Percentiles rank a stretch among this genome's conserved stretches.
These are phyloP conservation scores for Dipteronia sinensis DNA, from an alignment of 345 rosid species.

Conservation along the genomic window DNA sequence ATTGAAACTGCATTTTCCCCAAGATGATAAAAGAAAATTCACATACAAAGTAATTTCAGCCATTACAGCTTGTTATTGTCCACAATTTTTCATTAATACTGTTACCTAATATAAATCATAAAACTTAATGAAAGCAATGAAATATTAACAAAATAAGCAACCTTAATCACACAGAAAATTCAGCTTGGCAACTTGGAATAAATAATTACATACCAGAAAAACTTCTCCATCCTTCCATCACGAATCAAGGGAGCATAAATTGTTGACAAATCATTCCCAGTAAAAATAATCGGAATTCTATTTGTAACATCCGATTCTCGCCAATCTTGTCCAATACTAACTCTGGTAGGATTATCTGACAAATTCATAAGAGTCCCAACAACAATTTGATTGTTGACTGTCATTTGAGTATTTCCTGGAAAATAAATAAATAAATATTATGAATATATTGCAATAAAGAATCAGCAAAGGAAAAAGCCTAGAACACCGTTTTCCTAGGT, in stretches of 20 bases:
- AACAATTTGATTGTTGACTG: slow-evolving; percentile 92
- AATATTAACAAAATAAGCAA: background rate
- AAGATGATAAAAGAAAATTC: background rate
- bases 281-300: slow-evolving; percentile 86
- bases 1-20: background rate
- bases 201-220: slow-evolving; percentile 63
- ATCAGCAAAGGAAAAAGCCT: background rate
- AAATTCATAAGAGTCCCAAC: slow-evolving; percentile 93
- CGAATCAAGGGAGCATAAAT: slow-evolving; percentile 96
- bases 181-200: background rate
- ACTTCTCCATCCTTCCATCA: slow-evolving; percentile 98
- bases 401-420: slow-evolving; percentile 88
- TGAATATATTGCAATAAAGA: background rate
- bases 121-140: background rate
- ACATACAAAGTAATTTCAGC: background rate
- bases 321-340: slow-evolving; percentile 97
- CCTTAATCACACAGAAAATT: background rate
- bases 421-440: slow-evolving; percentile 15
- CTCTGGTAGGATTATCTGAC: slow-evolving; percentile 92
- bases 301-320: slow-evolving; percentile 72
- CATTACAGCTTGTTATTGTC: background rate
- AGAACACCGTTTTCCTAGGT: background rate
- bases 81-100: background rate
- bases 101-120: background rate
- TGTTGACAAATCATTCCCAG: slow-evolving; percentile 88